phyloP scores from a whole-genome alignment of 1,284 basidiomycete genomes.

The Rhodotorula sp. region DNA sequence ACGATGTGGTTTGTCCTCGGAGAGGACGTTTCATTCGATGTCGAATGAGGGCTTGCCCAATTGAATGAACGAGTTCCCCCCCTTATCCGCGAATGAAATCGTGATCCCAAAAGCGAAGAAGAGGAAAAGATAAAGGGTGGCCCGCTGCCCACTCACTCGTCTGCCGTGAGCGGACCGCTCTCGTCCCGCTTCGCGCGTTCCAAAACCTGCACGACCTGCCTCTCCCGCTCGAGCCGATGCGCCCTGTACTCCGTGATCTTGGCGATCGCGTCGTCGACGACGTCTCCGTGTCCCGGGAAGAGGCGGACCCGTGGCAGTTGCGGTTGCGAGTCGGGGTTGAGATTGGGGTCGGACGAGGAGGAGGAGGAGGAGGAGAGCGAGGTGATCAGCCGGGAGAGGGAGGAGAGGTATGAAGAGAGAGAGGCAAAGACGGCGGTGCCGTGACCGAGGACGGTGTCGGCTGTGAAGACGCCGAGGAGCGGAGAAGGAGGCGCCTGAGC shows the following conservation, averaged over 20 bases:
- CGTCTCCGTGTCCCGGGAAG: slow-evolving; percentile 86
- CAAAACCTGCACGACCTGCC: slow-evolving; percentile 68
- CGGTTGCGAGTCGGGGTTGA: slow-evolving; percentile 5
- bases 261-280: slow-evolving; percentile 59
- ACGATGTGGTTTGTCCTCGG: no score
- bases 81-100: no score
- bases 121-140: no score
- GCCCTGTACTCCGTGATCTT: slow-evolving; percentile 70
- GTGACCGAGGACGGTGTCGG: slow-evolving; percentile 86
- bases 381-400: slow-evolving; percentile 60
- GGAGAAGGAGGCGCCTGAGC: neutral
- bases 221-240: slow-evolving; percentile 78
- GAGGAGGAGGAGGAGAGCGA: slow-evolving; percentile 54
- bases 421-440: slow-evolving; percentile 90
- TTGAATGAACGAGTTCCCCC: no score
- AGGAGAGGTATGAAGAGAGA: slow-evolving; percentile 60
- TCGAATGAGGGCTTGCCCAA: no score
- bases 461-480: slow-evolving; percentile 70
- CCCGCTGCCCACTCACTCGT: slow-evolving; percentile 16
- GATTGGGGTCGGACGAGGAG: slow-evolving; percentile 36
- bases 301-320: slow-evolving; percentile 49
- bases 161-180: slow-evolving; percentile 13
- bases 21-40: no score
- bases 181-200: slow-evolving; percentile 26
- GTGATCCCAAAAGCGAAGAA: no score